Evolutionary conservation across 2,329 filamentous ascomycete genomes (phyloP).

Genomic region (Falciphora oryzae): DNA sequence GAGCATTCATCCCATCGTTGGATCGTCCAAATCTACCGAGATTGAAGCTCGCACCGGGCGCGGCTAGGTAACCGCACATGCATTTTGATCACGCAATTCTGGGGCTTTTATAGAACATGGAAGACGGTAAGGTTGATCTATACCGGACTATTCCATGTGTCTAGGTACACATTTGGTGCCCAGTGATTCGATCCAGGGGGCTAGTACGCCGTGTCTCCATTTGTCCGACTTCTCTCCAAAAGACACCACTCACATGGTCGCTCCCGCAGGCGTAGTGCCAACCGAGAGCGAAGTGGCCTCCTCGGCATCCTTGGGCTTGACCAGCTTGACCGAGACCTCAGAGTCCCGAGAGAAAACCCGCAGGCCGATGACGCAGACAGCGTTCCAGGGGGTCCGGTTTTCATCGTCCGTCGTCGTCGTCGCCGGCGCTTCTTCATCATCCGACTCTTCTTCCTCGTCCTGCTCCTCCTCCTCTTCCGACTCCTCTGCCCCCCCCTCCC

Average conservation of each 20-base stretch:
- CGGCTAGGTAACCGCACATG: neutral
- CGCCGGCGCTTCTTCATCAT: neutral
- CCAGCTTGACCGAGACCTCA: constrained; percentile 28
- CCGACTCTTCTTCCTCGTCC: constrained; percentile 8
- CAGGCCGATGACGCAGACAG: constrained; percentile 30
- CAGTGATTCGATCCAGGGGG: neutral
- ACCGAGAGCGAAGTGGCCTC: constrained; percentile 23
- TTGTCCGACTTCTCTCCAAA: neutral
- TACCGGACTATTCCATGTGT: neutral
- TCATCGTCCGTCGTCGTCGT: constrained; percentile 5
- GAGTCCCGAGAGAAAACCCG: constrained; percentile 32
- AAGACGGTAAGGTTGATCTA: neutral
- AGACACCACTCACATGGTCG: constrained; percentile 20
- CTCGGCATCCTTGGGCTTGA: constrained; percentile 25
- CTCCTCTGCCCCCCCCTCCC: constrained; percentile 9
- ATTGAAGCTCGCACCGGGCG: too few relatives aligned
- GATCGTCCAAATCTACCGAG: neutral
- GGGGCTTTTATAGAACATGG: neutral
- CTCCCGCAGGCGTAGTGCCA: constrained; percentile 24
- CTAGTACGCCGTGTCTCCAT: too few relatives aligned
- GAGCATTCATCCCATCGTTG: neutral
- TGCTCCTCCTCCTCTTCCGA: constrained; percentile 9
- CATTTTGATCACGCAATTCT: neutral
- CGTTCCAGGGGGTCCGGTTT: constrained; percentile 14
- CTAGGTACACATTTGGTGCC: neutral